Conservation (phyloP, 345 rosid species). For the Atalantia buxifolia region DNA sequence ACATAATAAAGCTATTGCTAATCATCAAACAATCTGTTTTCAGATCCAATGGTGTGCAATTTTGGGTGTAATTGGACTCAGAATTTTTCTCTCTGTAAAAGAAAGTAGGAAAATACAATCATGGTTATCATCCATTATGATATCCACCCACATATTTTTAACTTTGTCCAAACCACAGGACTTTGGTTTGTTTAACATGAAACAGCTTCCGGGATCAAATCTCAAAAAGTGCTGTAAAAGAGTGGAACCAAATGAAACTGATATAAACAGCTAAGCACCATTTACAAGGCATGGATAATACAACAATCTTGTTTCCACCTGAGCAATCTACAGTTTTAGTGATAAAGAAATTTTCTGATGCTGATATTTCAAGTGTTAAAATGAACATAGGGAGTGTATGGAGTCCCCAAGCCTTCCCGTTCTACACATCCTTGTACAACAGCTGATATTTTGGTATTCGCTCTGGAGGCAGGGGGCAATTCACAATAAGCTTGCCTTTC, state of each 20-base stretch:
- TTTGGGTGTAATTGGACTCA: neutral
- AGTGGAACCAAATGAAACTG: neutral
- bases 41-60: neutral
- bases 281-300: neutral
- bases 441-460: slow-evolving; percentile 78
- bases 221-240: neutral
- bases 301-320: neutral
- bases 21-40: neutral
- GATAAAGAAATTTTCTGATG: neutral
- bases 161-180: neutral
- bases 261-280: neutral
- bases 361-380: neutral
- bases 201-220: neutral
- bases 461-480: slow-evolving; percentile 76
- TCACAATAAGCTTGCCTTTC: slow-evolving; percentile 90
- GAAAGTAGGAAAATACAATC: too few relatives aligned
- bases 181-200: neutral
- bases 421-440: slow-evolving; percentile 63
- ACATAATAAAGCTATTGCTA: neutral
- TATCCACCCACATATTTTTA: too few relatives aligned
- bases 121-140: too few relatives aligned
- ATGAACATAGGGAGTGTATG: neutral
- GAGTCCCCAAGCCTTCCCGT: neutral
- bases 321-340: neutral
- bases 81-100: too few relatives aligned